These are phyloP conservation scores for Pyrenophora seminiperda DNA, from an alignment of 2,329 filamentous ascomycete species.

Conservation along the genomic window DNA sequence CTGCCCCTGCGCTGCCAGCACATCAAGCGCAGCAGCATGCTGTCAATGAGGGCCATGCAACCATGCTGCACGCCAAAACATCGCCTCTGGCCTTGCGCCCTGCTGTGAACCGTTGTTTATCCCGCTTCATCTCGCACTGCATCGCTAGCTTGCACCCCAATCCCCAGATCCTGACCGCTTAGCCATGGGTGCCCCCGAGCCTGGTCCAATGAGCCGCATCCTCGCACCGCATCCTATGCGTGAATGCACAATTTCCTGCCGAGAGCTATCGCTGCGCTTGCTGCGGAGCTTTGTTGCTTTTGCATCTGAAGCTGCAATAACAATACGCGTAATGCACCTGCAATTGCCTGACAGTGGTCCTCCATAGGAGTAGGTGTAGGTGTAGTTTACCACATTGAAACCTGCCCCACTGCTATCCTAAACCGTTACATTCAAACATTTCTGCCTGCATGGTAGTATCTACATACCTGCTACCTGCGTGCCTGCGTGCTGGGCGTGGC, in stretches of 20 bases:
- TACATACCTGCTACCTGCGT: background rate
- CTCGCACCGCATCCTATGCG: constrained; percentile 25
- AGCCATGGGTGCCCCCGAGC: constrained; percentile 3
- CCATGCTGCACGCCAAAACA: constrained; percentile 34
- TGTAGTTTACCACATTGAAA: constrained; percentile 25
- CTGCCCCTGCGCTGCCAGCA: constrained; percentile 15
- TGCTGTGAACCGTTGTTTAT: constrained; percentile 34
- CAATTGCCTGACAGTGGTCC: constrained; percentile 5
- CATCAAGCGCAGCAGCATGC: constrained; percentile 30
- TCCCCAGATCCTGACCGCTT: constrained; percentile 12
- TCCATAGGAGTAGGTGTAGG: too few relatives aligned
- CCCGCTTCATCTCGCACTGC: constrained; percentile 37
- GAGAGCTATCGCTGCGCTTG: constrained; percentile 24
- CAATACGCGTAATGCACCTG: constrained; percentile 6
- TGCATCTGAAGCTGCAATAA: constrained; percentile 18
- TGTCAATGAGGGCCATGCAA: constrained; percentile 32
- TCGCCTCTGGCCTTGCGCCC: constrained; percentile 26
- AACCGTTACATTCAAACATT: constrained; percentile 4
- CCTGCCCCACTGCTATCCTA: background rate
- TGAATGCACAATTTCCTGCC: constrained; percentile 27
- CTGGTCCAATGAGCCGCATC: constrained; percentile 30
- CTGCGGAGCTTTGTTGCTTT: constrained; percentile 17
- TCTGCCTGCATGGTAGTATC: background rate
- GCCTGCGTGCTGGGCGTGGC: too few relatives aligned
- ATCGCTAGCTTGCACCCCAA: constrained; percentile 24